A percentile compares a stretch with the other conserved stretches of the same genome.
Conservation (phyloP, 257 asterid species). For the Solanum peruvianum region DNA sequence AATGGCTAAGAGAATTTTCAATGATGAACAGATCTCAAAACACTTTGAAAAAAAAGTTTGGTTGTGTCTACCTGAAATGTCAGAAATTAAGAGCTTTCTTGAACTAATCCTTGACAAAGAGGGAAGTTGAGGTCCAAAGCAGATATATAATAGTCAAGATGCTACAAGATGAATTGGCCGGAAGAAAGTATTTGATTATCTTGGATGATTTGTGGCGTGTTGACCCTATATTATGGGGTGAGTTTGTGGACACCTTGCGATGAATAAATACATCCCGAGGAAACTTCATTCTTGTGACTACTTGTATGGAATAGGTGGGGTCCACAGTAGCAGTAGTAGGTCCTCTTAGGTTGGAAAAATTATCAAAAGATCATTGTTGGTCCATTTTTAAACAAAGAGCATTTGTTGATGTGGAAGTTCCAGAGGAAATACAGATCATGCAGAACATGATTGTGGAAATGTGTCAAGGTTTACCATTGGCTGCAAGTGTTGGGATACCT, state of each 20-base stretch:
- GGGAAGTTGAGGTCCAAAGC: neutral
- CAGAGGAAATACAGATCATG: neutral
- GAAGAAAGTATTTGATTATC: slow-evolving; percentile 5
- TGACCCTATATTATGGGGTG: neutral
- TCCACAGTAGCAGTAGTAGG: neutral
- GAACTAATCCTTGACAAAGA: neutral
- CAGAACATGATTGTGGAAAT: neutral
- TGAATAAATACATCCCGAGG: neutral
- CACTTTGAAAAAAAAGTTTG: slow-evolving; percentile 5
- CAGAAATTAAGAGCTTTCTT: neutral
- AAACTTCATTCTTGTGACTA: slow-evolving; percentile 11
- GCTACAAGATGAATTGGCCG: neutral
- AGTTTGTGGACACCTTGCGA: neutral
- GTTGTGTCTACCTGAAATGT: slow-evolving; percentile 12
- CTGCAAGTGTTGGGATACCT: neutral
- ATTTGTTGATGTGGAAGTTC: neutral
- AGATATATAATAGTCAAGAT: slow-evolving; percentile 1
- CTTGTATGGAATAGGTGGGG: slow-evolving; percentile 5
- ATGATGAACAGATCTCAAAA: neutral
- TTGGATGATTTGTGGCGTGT: slow-evolving; percentile 25
- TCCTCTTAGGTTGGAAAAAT: neutral
- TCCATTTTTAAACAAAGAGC: slow-evolving; percentile 2
- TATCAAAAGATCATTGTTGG: slow-evolving; percentile 2
- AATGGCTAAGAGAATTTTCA: neutral
- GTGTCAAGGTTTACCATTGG: slow-evolving; percentile 12